These are phyloP conservation scores for Moricandia arvensis DNA, from an alignment of 345 rosid species.

Conservation along the genomic window DNA sequence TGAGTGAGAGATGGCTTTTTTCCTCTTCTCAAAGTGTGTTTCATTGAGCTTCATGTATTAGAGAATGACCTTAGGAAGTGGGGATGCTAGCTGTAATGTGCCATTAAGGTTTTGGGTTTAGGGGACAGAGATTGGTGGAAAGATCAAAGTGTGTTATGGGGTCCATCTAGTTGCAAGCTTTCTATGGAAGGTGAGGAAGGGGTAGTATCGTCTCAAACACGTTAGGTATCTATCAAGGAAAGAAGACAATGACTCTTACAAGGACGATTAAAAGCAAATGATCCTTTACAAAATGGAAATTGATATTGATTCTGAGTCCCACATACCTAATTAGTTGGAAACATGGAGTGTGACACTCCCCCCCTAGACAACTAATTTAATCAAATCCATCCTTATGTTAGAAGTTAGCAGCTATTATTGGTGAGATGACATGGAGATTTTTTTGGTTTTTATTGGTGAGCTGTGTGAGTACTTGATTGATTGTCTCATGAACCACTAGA, in stretches of 20 bases:
- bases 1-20: slow-evolving; percentile 20
- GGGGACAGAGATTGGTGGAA: slow-evolving; percentile 43
- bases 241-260: slow-evolving; percentile 34
- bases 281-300: not conserved
- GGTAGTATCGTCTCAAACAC: slow-evolving; percentile 44
- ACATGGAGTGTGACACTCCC: slow-evolving; percentile 40
- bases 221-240: slow-evolving; percentile 52
- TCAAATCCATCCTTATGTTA: not conserved
- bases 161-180: slow-evolving; percentile 44
- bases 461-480: slow-evolving; percentile 34
- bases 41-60: slow-evolving; percentile 30
- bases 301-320: slow-evolving; percentile 38
- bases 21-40: slow-evolving; percentile 24
- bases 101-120: slow-evolving; percentile 38
- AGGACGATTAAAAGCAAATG: slow-evolving; percentile 36
- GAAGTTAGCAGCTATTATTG: slow-evolving; percentile 34
- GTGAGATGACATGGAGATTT: slow-evolving; percentile 18
- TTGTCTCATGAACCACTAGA: slow-evolving; percentile 21
- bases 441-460: slow-evolving; percentile 25
- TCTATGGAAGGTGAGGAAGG: slow-evolving; percentile 40
- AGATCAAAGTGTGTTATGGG: slow-evolving; percentile 41
- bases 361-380: no score
- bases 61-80: slow-evolving; percentile 38
- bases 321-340: slow-evolving; percentile 44
- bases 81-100: slow-evolving; percentile 56